Base-by-base conservation (phyloP, 2,329 filamentous ascomycete genomes). In the Colletotrichum abscissum region DNA sequence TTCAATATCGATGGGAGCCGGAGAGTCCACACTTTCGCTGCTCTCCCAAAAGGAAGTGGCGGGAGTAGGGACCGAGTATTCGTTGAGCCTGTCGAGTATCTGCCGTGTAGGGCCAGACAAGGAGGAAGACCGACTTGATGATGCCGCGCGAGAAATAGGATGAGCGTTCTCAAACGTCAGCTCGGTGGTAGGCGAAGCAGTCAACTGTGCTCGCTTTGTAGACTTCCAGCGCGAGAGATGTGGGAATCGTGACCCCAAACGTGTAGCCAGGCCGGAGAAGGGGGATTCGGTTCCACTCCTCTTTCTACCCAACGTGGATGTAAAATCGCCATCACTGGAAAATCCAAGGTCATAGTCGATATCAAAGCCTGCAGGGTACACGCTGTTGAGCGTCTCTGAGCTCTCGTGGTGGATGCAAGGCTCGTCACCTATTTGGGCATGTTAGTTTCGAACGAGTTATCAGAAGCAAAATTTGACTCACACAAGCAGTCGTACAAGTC, bases 71-170 rank as follows among this genome's bases (percentile, higher is more conserved):
- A 91, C 81, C 3, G 86, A 84, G 57, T 86, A 85, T 66, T 92
- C 91, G 63, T 85, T 84, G 69, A 78, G 78, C 75, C 80, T 83
- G 63, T 89, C 87, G 1, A 80, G 78, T 9, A 80, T 78, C 56
- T 82, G 86, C 59, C 88, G 87, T 73, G 86, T 84, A 1, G 90
- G 89, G 42, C 88, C 88, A 12, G 94, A 94, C 66, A 94, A 86
- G n/a, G 93, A 95, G 1, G 94, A 95, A 1, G 94, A 93, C 66
- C 93, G 90, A 77, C 94, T 94, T 3, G 94, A 96, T 2, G 92
- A 96, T 3, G 92, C 88, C 8, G 91, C 88, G 62, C 89, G 86
- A 2, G 92, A 93, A 22, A 69, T 55, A 3, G 92, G 90, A 28
- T 94, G 86, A 66, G 92, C 91, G 70, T 92, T 94, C 79, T 98